Evolutionary conservation across 192 early-diverging fungal species (phyloP).

Genomic region (Coemansia sp.): DNA sequence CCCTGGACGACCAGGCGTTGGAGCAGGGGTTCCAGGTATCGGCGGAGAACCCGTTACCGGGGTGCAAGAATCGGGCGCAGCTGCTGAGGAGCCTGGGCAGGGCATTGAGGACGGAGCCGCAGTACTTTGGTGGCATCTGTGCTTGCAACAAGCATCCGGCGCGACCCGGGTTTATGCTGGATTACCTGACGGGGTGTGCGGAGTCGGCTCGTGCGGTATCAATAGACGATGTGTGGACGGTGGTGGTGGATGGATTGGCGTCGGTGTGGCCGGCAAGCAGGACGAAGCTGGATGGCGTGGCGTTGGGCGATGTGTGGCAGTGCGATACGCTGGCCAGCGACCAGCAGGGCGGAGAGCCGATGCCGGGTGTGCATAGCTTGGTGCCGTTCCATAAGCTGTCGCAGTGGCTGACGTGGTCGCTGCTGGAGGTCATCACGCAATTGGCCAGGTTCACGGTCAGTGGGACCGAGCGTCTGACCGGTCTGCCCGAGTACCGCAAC

Average conservation of each 20-base stretch:
- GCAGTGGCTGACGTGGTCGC: constrained; percentile 94
- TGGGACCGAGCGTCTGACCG: constrained; percentile 73
- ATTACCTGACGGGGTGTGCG: constrained; percentile 65
- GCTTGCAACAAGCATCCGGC: constrained; percentile 41
- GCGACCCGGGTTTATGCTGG: constrained; percentile 83
- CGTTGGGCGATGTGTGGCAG: constrained; percentile 91
- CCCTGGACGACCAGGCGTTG: constrained; percentile 28
- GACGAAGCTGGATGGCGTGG: constrained; percentile 70
- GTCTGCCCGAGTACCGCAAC: constrained; percentile 83
- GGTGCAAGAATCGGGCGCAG: constrained; percentile 71
- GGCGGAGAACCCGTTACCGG: constrained; percentile 75
- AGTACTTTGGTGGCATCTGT: constrained; percentile 58
- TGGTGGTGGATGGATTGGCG: constrained; percentile 73
- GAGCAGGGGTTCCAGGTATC: constrained; percentile 76
- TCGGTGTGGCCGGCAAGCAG: constrained; percentile 87
- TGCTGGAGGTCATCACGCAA: constrained; percentile 76
- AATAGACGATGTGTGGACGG: constrained; percentile 75
- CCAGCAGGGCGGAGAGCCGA: not conserved
- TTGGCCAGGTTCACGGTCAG: constrained; percentile 53
- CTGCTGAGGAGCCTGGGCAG: constrained; percentile 67
- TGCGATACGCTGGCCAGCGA: constrained; percentile 56
- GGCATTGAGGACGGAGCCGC: constrained; percentile 53
- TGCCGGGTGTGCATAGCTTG: constrained; percentile 41
- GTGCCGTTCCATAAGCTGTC: constrained; percentile 92
- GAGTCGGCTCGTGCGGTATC: constrained; percentile 55